Percentiles rank a stretch among this genome's conserved stretches.
Conservation (phyloP, 345 rosid genomes). For the Lepidium aucheri region DNA sequence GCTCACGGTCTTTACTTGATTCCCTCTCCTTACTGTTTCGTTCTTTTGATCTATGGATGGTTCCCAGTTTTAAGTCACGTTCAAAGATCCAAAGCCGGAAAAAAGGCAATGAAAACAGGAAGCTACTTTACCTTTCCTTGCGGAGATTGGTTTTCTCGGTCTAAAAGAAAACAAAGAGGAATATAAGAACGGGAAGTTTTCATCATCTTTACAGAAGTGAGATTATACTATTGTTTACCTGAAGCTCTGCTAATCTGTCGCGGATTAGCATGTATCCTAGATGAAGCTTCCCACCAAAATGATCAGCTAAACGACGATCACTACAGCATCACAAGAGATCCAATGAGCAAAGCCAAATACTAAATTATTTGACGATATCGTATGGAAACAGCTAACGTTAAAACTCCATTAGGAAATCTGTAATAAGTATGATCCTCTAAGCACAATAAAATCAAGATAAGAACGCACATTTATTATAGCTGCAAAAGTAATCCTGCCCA, state of each 20-base stretch:
- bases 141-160: constrained; percentile 61
- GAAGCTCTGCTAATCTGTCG: constrained; percentile 76
- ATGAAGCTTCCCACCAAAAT: constrained; percentile 97
- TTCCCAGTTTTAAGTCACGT: background rate
- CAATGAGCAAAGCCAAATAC: constrained; percentile 1
- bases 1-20: constrained; percentile 51
- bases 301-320: constrained; percentile 96
- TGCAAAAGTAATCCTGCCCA: constrained; percentile 99
- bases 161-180: constrained; percentile 32
- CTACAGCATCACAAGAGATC: constrained; percentile 39
- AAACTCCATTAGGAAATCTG: constrained; percentile 13
- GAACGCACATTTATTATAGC: constrained; percentile 94
- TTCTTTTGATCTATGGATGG: constrained; percentile 53
- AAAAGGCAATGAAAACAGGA: background rate
- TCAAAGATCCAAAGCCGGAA: background rate
- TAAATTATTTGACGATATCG: background rate
- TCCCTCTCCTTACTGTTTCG: constrained; percentile 49
- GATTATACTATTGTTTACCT: constrained; percentile 37
- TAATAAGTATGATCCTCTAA: constrained; percentile 46
- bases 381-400: background rate
- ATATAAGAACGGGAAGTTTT: background rate
- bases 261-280: constrained; percentile 92
- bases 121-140: constrained; percentile 52
- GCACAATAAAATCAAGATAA: constrained; percentile 54
- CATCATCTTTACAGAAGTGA: background rate